Evolutionary conservation across 2,329 filamentous ascomycete genomes (phyloP).

Genomic region (Diaporthe ampelina): DNA sequence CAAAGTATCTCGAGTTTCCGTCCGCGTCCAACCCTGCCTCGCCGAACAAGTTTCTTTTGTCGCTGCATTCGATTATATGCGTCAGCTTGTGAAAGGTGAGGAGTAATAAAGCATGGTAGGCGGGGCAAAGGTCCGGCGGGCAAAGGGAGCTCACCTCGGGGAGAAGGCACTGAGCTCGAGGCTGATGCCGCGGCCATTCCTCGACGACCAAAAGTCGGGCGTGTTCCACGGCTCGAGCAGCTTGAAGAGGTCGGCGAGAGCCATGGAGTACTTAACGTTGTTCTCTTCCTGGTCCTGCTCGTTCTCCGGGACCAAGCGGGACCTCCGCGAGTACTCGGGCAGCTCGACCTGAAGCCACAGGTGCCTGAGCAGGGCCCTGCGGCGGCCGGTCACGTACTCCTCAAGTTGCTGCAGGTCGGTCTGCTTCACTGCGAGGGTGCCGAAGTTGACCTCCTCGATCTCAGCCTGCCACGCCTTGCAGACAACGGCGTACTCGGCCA

Average conservation of each 20-base stretch:
- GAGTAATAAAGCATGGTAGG: too few relatives aligned
- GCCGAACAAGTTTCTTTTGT: constrained; percentile 43
- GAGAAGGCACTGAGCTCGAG: constrained; percentile 47
- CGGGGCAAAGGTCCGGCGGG: too few relatives aligned
- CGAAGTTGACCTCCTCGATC: constrained; percentile 47
- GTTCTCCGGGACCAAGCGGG: constrained; percentile 43
- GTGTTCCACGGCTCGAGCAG: constrained; percentile 45
- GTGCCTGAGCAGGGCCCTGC: constrained; percentile 44
- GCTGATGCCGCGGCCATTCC: constrained; percentile 41
- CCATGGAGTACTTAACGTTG: constrained; percentile 46
- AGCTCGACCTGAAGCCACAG: constrained; percentile 46
- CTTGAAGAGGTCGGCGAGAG: constrained; percentile 46
- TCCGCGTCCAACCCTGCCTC: constrained; percentile 45
- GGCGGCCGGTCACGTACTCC: constrained; percentile 42
- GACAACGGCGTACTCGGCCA: constrained; percentile 47
- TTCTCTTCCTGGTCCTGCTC: constrained; percentile 47
- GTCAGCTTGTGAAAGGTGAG: neutral
- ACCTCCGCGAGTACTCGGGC: constrained; percentile 43
- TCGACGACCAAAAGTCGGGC: constrained; percentile 25
- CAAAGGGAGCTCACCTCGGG: constrained; percentile 38
- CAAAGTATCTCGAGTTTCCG: constrained; percentile 46
- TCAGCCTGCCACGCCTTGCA: constrained; percentile 47
- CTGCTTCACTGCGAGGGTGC: constrained; percentile 43
- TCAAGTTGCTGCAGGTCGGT: constrained; percentile 45
- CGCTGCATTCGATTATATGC: neutral